Percentiles rank a stretch among this genome's conserved stretches.
Evolutionary conservation across 1,284 basidiomycete genomes (phyloP).

Genomic region (Puccinia hordei): DNA sequence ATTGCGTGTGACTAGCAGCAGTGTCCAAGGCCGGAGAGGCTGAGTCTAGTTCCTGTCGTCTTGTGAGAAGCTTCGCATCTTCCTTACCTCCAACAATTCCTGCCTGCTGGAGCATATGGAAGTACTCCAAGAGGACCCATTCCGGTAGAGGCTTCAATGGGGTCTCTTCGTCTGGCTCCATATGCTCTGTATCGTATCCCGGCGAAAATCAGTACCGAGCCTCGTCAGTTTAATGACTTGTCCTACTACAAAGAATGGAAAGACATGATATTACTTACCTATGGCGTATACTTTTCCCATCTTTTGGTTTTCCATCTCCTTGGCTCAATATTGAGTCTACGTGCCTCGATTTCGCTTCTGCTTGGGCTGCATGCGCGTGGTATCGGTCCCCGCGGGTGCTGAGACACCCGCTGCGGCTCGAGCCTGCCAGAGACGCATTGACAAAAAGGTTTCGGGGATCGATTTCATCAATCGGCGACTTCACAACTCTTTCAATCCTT

Average conservation of each 20-base stretch:
- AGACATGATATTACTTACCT: conserved; percentile 29
- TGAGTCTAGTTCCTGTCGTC: not conserved
- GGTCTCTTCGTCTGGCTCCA: conserved; percentile 83
- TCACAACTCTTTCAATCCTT: too few species aligned
- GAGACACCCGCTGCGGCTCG: too few species aligned
- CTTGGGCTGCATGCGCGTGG: too few species aligned
- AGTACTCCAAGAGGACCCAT: conserved; percentile 68
- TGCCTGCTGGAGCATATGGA: conserved; percentile 53
- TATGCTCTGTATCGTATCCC: conserved; percentile 69
- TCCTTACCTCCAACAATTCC: conserved; percentile 38
- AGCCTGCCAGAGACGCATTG: too few species aligned
- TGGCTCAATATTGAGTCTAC: too few species aligned
- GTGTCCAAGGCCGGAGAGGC: not conserved
- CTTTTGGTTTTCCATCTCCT: too few species aligned
- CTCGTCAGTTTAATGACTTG: not conserved
- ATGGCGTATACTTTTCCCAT: conserved; percentile 34
- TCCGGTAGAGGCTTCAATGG: conserved; percentile 69
- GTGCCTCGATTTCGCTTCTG: too few species aligned
- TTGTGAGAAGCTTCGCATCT: not conserved
- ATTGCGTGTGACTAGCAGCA: not conserved
- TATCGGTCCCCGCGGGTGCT: too few species aligned
- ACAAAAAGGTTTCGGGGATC: too few species aligned
- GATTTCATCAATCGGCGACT: too few species aligned
- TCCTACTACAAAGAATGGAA: not conserved
- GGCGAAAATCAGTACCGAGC: not conserved